Base-by-base conservation (phyloP, 768 basidiomycete genomes). In the Rubroboletus pulcherrimus region DNA sequence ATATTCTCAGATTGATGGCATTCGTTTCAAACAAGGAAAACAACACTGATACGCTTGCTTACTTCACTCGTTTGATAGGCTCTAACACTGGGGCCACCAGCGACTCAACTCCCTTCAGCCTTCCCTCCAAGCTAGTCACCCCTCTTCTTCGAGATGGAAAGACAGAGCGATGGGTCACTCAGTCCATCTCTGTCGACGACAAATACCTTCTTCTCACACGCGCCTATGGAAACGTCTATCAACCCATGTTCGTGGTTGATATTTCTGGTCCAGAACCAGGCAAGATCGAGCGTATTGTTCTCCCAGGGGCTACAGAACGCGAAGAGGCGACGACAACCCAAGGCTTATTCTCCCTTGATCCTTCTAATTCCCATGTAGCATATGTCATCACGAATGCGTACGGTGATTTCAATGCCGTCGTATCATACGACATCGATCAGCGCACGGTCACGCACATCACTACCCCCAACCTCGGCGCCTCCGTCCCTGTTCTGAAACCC, bases 11-110 rank as follows among this genome's bases (percentile, higher is more conserved):
- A 43, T 41, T 77, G n/a, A 66, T 77, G 61, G 63, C 73, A 3
- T 77, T 73, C 56, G 58, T 65, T 31, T 77, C 73, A 26, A 77
- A 77, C 63, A 77, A 76, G 58, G 76, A 73, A 49, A 75, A 75
- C 37, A 62, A 66, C 35, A 68, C 61, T 1, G 75, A 77, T 56
- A 72, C 73, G 37, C 63, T 77, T 11, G 68, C 70, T 21, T 77
- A 77, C 60, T 43, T 71, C 51, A 63, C 74, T 26, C 60, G 55
- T 39, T 63, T 76, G 48, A 48, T 55, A 30, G 62, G 60, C 49
- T 75, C 75, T 4, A 55, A 69, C 21, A 71, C 72, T 0, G 69
- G 67, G 29, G 70, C 74, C 26, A 60, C 56, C 37, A 31, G 51
- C 7, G 56, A 74, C 38, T 63, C 70, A 1, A 56, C 59, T 14